A percentile compares a stretch with the other conserved stretches of the same genome.
These are phyloP conservation scores for Silene conica DNA, from an alignment of 148 eudicot genomes.

Conservation along the genomic window DNA sequence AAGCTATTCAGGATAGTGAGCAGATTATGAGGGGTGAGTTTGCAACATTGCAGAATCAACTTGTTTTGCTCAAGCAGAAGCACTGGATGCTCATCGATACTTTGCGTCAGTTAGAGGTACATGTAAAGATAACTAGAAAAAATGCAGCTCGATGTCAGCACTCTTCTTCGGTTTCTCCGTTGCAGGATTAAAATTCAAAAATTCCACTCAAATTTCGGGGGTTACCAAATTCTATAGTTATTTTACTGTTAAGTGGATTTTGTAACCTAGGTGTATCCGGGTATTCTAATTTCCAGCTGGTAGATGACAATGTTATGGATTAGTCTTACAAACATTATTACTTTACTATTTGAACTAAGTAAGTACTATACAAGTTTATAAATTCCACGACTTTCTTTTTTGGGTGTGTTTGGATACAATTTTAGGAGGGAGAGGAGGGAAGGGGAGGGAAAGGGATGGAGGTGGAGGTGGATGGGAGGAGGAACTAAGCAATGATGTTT, in stretches of 20 bases:
- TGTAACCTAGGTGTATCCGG: constrained; percentile 7
- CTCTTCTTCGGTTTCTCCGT: constrained; percentile 40
- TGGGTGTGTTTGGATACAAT: background rate
- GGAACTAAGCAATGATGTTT: background rate
- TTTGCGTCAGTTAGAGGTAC: constrained; percentile 85
- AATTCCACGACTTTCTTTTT: background rate
- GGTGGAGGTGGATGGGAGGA: background rate
- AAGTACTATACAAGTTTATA: background rate
- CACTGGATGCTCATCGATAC: constrained; percentile 66
- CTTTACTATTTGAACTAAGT: constrained; percentile 2
- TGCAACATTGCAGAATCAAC: constrained; percentile 58
- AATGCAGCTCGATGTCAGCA: constrained; percentile 28
- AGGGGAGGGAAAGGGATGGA: too few relatives aligned
- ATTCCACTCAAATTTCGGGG: constrained; percentile 4
- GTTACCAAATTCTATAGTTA: background rate
- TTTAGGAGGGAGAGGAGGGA: background rate
- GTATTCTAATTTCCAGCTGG: background rate
- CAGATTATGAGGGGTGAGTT: constrained; percentile 74
- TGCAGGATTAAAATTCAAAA: background rate
- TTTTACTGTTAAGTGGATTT: background rate
- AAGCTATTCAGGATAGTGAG: constrained; percentile 68
- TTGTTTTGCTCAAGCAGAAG: constrained; percentile 74
- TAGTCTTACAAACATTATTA: background rate
- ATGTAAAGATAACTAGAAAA: constrained; percentile 30
- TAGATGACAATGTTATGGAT: background rate